Percentiles rank a stretch among this genome's conserved stretches.
Evolutionary conservation across 768 basidiomycete genomes (phyloP).

Genomic region (Hydnomerulius pinastri): DNA sequence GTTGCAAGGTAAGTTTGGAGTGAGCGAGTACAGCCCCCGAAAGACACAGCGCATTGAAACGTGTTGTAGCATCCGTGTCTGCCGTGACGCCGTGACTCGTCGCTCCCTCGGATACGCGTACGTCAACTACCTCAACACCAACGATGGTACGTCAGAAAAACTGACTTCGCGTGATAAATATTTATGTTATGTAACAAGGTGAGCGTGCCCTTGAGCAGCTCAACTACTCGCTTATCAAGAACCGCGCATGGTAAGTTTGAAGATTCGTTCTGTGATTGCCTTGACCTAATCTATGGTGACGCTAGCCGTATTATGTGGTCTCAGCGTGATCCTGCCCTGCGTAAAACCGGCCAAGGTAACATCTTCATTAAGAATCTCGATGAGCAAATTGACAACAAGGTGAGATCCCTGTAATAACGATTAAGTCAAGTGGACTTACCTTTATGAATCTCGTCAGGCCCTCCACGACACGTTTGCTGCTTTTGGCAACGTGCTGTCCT

Average conservation of each 20-base stretch:
- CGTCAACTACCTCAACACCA: slow-evolving; percentile 96
- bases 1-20: slow-evolving; percentile 78
- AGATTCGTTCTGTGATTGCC: not conserved
- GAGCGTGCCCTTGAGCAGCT: slow-evolving; percentile 98
- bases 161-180: not conserved
- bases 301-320: slow-evolving; percentile 99
- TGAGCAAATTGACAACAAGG: slow-evolving; percentile 97
- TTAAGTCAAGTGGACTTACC: not conserved
- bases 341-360: slow-evolving; percentile 99
- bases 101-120: slow-evolving; percentile 99
- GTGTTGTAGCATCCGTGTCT: slow-evolving; percentile 86
- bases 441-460: slow-evolving; percentile 52
- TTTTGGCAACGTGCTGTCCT: slow-evolving; percentile 97
- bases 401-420: slow-evolving; percentile 23
- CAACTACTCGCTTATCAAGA: slow-evolving; percentile 99
- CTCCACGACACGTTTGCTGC: slow-evolving; percentile 99
- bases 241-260: slow-evolving; percentile 82
- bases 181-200: slow-evolving; percentile 46
- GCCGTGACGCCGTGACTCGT: slow-evolving; percentile 99
- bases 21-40: not conserved
- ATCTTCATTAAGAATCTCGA: slow-evolving; percentile 99
- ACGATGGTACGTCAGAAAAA: slow-evolving; percentile 67
- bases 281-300: slow-evolving; percentile 4
- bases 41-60: not conserved
- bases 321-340: slow-evolving; percentile 98